Percentiles rank a stretch among this genome's conserved stretches.
These are phyloP conservation scores for Carex scoparia DNA, from an alignment of 176 grass and related monocot species.

Conservation along the genomic window DNA sequence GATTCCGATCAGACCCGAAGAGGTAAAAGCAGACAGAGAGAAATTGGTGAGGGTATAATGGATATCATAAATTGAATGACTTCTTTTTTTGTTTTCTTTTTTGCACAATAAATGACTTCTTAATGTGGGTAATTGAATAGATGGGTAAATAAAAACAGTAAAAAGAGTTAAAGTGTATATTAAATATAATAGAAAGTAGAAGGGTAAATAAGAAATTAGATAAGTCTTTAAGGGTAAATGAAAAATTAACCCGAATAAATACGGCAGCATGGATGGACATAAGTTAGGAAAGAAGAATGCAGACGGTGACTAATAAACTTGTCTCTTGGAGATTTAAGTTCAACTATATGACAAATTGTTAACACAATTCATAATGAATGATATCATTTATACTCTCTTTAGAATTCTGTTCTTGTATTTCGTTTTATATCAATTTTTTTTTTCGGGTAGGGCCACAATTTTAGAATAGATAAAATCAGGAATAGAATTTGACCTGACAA, in stretches of 20 bases:
- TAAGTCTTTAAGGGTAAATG: no score
- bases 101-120: no score
- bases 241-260: not conserved
- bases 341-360: not conserved
- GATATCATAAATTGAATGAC: no score
- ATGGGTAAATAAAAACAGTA: no score
- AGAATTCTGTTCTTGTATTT: not conserved
- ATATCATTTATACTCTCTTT: not conserved
- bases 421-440: not conserved
- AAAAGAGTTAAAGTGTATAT: no score
- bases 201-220: no score
- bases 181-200: no score
- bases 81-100: no score
- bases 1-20: no score
- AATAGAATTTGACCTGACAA: not conserved
- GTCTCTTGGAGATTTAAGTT: not conserved
- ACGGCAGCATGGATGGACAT: not conserved
- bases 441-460: not conserved
- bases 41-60: no score
- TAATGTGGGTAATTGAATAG: no score
- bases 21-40: no score
- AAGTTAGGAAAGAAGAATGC: not conserved
- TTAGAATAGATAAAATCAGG: not conserved
- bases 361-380: not conserved
- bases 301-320: not conserved